Percentiles rank a stretch among this genome's conserved stretches.
These are phyloP conservation scores for Dactylonectria macrodidyma DNA, from an alignment of 2,329 filamentous ascomycete species.

Conservation along the genomic window DNA sequence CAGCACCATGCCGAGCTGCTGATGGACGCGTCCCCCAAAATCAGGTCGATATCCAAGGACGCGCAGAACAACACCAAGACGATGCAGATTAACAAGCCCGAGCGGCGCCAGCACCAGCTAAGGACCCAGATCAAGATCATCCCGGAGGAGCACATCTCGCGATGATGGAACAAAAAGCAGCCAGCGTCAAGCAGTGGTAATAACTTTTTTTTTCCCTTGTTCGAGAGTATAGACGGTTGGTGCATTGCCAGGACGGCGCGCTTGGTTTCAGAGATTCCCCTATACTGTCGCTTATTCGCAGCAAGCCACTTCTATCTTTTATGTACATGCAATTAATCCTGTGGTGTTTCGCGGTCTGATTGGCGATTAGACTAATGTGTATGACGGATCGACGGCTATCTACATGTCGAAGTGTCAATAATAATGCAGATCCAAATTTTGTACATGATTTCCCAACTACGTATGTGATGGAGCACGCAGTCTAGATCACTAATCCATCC, in stretches of 20 bases:
- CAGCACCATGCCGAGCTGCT: conserved; percentile 6
- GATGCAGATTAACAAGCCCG: conserved; percentile 39
- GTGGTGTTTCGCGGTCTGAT: background rate
- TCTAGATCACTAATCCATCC: no score
- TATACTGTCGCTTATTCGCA: background rate
- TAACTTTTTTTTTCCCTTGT: conserved; percentile 13
- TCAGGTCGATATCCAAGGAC: background rate
- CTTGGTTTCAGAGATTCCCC: conserved; percentile 31
- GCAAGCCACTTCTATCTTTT: conserved; percentile 3
- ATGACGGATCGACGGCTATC: no score
- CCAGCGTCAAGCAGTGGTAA: background rate
- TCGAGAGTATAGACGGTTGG: conserved; percentile 15
- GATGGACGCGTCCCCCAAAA: background rate
- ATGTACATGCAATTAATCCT: background rate
- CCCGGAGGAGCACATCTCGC: conserved; percentile 39
- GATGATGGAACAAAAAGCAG: conserved; percentile 21
- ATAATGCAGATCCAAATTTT: no score
- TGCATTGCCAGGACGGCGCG: conserved; percentile 22
- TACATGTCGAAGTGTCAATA: background rate
- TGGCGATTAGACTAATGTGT: no score
- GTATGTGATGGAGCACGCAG: no score
- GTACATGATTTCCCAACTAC: no score
- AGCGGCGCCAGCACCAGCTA: conserved; percentile 54
- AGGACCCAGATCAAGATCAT: conserved; percentile 56
- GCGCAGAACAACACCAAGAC: conserved; percentile 3